Evolutionary conservation across 768 basidiomycete genomes (phyloP).

Genomic region (Rossbeevera mucosa): DNA sequence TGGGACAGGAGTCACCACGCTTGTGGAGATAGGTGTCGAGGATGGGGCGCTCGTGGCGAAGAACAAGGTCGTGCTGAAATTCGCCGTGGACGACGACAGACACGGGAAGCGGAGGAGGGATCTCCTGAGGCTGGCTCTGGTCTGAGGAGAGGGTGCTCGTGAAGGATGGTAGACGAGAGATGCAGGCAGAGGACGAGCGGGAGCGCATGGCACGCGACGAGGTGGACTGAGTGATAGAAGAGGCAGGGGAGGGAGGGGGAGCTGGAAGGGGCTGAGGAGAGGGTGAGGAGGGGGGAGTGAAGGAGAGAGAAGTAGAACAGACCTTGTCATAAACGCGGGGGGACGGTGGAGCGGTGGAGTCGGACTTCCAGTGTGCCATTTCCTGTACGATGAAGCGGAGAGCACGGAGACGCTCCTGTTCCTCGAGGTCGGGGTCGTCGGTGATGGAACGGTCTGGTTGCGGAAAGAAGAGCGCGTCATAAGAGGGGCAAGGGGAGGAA

Average conservation of each 20-base stretch:
- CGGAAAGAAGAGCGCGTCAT: constrained; percentile 35
- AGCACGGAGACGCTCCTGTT: constrained; percentile 32
- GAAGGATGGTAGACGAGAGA: constrained; percentile 31
- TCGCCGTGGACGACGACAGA: constrained; percentile 31
- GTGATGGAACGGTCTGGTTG: constrained; percentile 1
- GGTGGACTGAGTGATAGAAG: constrained; percentile 23
- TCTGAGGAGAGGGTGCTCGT: constrained; percentile 33
- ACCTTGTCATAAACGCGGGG: constrained; percentile 16
- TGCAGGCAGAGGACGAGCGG: constrained; percentile 28
- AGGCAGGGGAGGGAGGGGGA: constrained; percentile 26
- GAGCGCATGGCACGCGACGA: constrained; percentile 28
- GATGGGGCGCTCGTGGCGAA: constrained; percentile 12
- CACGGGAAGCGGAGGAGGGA: constrained; percentile 23
- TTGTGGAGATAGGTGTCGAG: constrained; percentile 12
- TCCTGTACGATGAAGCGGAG: constrained; percentile 35
- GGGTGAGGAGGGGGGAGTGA: neutral
- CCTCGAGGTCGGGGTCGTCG: constrained; percentile 17
- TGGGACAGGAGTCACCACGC: constrained; percentile 13
- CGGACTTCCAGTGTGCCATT: constrained; percentile 28
- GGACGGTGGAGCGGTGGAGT: neutral
- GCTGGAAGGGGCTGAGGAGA: constrained; percentile 15
- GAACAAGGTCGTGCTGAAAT: constrained; percentile 23
- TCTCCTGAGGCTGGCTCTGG: constrained; percentile 27
- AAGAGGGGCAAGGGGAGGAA: constrained; percentile 27
- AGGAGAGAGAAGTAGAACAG: neutral